phyloP scores from a whole-genome alignment of 768 basidiomycete species.

The Rhodotorula kratochvilovae region DNA sequence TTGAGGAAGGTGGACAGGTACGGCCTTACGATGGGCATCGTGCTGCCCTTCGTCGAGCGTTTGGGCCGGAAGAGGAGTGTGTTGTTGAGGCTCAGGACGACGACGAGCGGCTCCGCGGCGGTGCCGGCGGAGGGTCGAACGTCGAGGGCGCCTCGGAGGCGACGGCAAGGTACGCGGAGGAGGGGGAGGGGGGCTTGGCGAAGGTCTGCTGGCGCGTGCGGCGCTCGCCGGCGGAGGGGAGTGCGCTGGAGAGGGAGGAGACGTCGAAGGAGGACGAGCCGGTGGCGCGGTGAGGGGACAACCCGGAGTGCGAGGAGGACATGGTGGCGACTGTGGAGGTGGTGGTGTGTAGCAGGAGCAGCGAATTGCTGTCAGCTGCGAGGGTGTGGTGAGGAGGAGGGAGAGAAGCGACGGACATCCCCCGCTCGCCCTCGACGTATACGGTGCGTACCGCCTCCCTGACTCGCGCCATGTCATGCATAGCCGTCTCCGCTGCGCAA shows the following conservation, averaged over 20 bases:
- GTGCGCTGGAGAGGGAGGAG: background rate
- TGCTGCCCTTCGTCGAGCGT: slow-evolving; percentile 9
- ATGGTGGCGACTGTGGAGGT: background rate
- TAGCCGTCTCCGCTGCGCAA: no score
- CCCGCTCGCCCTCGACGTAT: no score
- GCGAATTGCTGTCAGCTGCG: no score
- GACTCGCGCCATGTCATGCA: no score
- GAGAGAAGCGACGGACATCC: no score
- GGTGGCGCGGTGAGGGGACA: no score
- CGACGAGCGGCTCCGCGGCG: slow-evolving; percentile 5
- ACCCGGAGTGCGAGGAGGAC: background rate
- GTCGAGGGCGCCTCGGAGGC: background rate
- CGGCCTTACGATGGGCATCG: slow-evolving; percentile 25
- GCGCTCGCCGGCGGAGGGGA: background rate
- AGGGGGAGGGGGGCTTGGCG: background rate
- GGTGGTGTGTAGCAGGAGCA: no score
- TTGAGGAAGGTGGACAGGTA: slow-evolving; percentile 36
- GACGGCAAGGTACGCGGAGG: background rate
- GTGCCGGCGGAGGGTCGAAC: background rate
- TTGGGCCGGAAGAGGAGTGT: slow-evolving; percentile 23
- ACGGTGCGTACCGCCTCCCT: no score
- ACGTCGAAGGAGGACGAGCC: background rate
- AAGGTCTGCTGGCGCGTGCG: background rate
- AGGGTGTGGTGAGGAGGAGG: no score
- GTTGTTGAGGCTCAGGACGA: slow-evolving; percentile 39